Evolutionary conservation across 1,284 basidiomycete species (phyloP).

Genomic region (Pseudozyma flocculosa): DNA sequence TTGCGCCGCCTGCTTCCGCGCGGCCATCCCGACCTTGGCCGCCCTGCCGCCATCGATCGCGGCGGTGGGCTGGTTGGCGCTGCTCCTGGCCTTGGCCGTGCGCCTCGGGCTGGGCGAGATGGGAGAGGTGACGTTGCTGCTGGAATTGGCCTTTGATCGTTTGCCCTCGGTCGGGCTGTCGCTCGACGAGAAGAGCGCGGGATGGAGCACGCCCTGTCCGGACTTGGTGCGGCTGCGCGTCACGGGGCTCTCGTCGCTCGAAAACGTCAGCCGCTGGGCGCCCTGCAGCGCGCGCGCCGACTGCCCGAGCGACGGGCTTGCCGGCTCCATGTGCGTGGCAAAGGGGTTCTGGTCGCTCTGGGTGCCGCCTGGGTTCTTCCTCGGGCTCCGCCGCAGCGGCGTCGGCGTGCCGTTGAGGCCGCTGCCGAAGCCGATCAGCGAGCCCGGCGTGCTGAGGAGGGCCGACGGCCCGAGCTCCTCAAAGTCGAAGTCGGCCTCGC

Average conservation of each 20-base stretch:
- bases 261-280: constrained; percentile 1
- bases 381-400: constrained; percentile 45
- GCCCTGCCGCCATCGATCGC: background rate
- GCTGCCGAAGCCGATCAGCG: constrained; percentile 7
- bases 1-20: background rate
- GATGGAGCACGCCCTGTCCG: constrained; percentile 24
- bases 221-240: constrained; percentile 35
- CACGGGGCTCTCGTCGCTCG: constrained; percentile 35
- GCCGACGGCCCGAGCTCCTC: constrained; percentile 30
- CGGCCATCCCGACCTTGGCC: background rate
- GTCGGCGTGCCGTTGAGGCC: constrained; percentile 11
- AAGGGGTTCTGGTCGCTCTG: constrained; percentile 47
- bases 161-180: constrained; percentile 7
- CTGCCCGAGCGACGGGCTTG: constrained; percentile 13
- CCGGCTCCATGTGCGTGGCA: constrained; percentile 21
- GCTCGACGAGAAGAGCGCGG: constrained; percentile 36
- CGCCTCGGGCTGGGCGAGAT: constrained; percentile 19
- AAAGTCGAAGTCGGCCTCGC: constrained; percentile 48
- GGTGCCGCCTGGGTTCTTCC: constrained; percentile 53
- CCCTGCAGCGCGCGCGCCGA: background rate
- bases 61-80: background rate
- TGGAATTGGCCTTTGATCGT: constrained; percentile 8
- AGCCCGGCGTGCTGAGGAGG: constrained; percentile 27
- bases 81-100: constrained; percentile 1
- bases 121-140: constrained; percentile 40